Percentiles rank a stretch among this genome's conserved stretches.
Conservation (phyloP, 164 flowering plant genomes). For the Warburgia ugandensis region DNA sequence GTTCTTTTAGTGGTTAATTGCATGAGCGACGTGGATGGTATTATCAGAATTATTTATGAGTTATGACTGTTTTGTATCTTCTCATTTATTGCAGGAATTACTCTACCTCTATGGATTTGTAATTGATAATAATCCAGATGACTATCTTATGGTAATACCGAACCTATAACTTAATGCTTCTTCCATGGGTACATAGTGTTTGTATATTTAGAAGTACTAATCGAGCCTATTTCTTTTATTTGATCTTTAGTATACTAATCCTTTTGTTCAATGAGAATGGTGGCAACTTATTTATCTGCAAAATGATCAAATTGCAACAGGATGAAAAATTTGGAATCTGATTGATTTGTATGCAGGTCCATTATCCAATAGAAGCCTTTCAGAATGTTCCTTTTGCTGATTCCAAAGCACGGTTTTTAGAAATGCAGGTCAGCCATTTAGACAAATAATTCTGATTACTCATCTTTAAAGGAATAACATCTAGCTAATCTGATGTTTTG, state of each 20-base stretch:
- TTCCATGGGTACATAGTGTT: no score
- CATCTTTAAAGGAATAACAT: neutral
- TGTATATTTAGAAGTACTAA: no score
- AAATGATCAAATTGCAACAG: neutral
- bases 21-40: no score
- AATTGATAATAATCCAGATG: conserved; percentile 83
- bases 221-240: no score
- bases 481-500: neutral
- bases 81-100: conserved; percentile 62
- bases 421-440: conserved; percentile 62
- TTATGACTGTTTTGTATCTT: neutral
- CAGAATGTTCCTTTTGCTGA: conserved; percentile 52
- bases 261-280: neutral
- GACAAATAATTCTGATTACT: neutral
- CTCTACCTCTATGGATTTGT: conserved; percentile 94
- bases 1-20: no score
- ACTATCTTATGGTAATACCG: conserved; percentile 82
- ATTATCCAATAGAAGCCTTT: conserved; percentile 84
- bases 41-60: neutral
- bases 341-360: conserved; percentile 43
- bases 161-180: neutral
- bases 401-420: conserved; percentile 67
- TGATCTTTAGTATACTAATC: no score
- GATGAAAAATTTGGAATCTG: conserved; percentile 2
- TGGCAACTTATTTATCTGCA: neutral